Base-by-base conservation (phyloP, 2,329 filamentous ascomycete species). In the Cordyceps militaris region DNA sequence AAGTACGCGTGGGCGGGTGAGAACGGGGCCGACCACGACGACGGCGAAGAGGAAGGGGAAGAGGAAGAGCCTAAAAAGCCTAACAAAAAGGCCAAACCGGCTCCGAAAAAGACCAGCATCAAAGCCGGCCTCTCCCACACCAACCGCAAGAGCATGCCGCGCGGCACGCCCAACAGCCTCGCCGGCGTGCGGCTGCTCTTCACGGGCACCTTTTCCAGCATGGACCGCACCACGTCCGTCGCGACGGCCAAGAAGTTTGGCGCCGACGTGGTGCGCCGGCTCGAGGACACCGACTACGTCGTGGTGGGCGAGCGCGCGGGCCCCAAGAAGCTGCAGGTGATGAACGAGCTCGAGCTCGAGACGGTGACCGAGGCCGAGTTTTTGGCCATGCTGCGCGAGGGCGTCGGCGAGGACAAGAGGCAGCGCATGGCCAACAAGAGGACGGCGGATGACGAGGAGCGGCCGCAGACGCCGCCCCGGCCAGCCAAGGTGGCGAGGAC, bases 251-350 rank as follows among this genome's bases (percentile, higher is more conserved):
- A 36, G 3, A 48, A 43, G 34, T 58, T 54, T 43, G 56, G 56
- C 30, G 56, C n/a, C 30, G 56, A 58, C 5, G 56, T 58, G 8
- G 56, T 58, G 43, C 46, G n/a, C 48, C 51, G 46, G 56, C 56
- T 58, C 21, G 56, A 58, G 26, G 56, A 58, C 32, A 58, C 56
- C 21, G 56, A 58, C 43, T 58, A 58, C 56, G 30, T 58, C 6
- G 56, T 58, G 16, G 42, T 51, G 23, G 56, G 56, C 30, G 40
- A 48, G 14, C 38, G 56, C 38, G 43, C 50, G n/a, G 56, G 56
- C 10, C 56, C 56, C 21, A 49, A 48, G 43, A 58, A 58, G 49
- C 48, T 51, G 28, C 38, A 54, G 42, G 40, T 54, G n/a, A 58
- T 58, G 7, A 54, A 58, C 32, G 56, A 58, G 43, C 56, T 54